These are phyloP conservation scores for Globisporangium iwayamae DNA, from an alignment of 352 stramenopile genomes.

Conservation along the genomic window DNA sequence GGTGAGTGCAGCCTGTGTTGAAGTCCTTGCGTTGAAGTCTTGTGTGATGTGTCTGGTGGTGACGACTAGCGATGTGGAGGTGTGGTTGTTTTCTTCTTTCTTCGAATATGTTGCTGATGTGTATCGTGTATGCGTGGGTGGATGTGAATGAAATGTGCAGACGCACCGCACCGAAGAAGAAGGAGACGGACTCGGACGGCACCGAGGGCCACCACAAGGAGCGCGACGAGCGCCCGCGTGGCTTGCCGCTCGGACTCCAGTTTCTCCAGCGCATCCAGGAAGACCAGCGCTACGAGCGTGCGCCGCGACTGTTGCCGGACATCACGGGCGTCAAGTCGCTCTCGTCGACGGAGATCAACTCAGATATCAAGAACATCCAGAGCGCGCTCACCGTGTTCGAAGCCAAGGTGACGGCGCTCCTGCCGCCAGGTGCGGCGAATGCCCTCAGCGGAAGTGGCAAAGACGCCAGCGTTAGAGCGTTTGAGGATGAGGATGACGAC, in stretches of 20 bases:
- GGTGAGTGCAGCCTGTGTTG: slow-evolving; percentile 15
- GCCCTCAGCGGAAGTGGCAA: slow-evolving; percentile 2
- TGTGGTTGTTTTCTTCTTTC: not conserved
- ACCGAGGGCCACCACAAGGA: slow-evolving; percentile 17
- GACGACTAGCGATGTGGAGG: not conserved
- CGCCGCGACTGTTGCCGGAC: slow-evolving; percentile 47
- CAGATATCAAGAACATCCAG: slow-evolving; percentile 61
- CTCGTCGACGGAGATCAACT: slow-evolving; percentile 39
- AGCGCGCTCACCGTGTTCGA: slow-evolving; percentile 48
- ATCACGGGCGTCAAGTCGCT: slow-evolving; percentile 56
- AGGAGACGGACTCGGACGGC: slow-evolving; percentile 30
- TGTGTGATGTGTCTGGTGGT: not conserved
- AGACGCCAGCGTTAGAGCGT: not conserved
- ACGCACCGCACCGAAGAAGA: slow-evolving; percentile 49
- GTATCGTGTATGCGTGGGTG: slow-evolving; percentile 2
- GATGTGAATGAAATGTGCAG: slow-evolving; percentile 16
- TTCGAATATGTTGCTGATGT: not conserved
- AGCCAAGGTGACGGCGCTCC: slow-evolving; percentile 17
- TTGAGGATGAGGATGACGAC: slow-evolving; percentile 3
- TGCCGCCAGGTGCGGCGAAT: slow-evolving; percentile 13
- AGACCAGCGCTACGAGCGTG: slow-evolving; percentile 39
- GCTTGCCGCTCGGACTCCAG: slow-evolving; percentile 24
- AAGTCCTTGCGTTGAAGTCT: not conserved
- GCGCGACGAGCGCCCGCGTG: slow-evolving; percentile 10
- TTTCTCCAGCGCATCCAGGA: slow-evolving; percentile 32